Conservation (phyloP, 352 stramenopile genomes). For the Phytophthora europaea region DNA sequence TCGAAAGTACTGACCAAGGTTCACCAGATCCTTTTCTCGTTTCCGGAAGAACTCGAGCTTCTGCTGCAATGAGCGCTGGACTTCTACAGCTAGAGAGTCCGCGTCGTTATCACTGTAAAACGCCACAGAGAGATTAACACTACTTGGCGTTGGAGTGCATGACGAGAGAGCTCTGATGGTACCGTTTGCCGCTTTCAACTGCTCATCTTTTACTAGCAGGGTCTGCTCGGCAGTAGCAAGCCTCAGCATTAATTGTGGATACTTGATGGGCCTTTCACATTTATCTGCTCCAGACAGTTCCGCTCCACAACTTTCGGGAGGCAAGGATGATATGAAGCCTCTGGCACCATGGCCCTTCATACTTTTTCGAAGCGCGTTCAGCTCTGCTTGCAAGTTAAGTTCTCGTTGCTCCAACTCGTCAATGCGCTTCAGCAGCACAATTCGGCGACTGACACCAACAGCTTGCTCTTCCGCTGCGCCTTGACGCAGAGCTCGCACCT, state of each 20-base stretch:
- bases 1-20: slow-evolving; percentile 35
- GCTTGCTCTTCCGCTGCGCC: slow-evolving; percentile 29
- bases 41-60: slow-evolving; percentile 29
- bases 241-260: slow-evolving; percentile 34
- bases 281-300: background rate
- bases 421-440: slow-evolving; percentile 24
- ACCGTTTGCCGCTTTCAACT: slow-evolving; percentile 32
- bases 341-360: background rate
- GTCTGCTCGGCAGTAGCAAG: slow-evolving; percentile 35
- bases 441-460: slow-evolving; percentile 14
- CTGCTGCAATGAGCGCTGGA: slow-evolving; percentile 26
- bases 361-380: slow-evolving; percentile 28
- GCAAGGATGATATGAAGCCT: background rate
- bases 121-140: background rate
- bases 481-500: slow-evolving; percentile 29
- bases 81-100: slow-evolving; percentile 15
- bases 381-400: slow-evolving; percentile 34
- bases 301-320: background rate
- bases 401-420: slow-evolving; percentile 23
- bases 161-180: slow-evolving; percentile 38
- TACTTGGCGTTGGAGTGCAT: slow-evolving; percentile 4
- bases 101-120: background rate
- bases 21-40: slow-evolving; percentile 36
- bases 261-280: slow-evolving; percentile 10
- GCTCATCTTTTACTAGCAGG: slow-evolving; percentile 34